Evolutionary conservation across 208 protist genomes (phyloP).

Genomic region (Trichomonas gallinae): DNA sequence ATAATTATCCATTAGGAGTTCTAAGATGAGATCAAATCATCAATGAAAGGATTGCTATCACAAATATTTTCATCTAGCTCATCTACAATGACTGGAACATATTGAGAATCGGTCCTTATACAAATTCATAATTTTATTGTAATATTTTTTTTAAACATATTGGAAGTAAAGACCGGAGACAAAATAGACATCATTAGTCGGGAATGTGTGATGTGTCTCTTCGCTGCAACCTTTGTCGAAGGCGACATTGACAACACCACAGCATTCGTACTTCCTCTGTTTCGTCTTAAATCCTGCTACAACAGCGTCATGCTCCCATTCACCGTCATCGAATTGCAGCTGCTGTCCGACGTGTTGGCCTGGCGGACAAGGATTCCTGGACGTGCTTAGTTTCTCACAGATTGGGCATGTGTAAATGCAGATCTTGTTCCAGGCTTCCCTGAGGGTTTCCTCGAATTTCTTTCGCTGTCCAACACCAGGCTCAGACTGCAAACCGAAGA

Average conservation of each 20-base stretch:
- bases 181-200: not conserved
- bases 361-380: not conserved
- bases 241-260: not conserved
- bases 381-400: not conserved
- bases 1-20: too few relatives aligned
- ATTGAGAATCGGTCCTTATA: too few relatives aligned
- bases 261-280: not conserved
- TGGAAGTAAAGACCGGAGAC: not conserved
- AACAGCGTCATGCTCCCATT: not conserved
- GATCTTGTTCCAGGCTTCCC: not conserved
- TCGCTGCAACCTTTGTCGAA: not conserved
- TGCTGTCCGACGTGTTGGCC: not conserved
- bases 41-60: too few relatives aligned
- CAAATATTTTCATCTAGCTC: too few relatives aligned
- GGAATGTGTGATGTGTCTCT: not conserved
- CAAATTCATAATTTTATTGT: too few relatives aligned
- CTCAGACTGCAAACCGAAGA: not conserved
- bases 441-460: not conserved
- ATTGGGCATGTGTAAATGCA: not conserved
- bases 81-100: too few relatives aligned
- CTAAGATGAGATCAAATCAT: too few relatives aligned
- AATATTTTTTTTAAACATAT: too few relatives aligned
- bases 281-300: not conserved
- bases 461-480: not conserved
- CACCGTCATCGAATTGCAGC: not conserved